Evolutionary conservation across 352 stramenopile species (phyloP).

Genomic region (Phytophthora constricta): DNA sequence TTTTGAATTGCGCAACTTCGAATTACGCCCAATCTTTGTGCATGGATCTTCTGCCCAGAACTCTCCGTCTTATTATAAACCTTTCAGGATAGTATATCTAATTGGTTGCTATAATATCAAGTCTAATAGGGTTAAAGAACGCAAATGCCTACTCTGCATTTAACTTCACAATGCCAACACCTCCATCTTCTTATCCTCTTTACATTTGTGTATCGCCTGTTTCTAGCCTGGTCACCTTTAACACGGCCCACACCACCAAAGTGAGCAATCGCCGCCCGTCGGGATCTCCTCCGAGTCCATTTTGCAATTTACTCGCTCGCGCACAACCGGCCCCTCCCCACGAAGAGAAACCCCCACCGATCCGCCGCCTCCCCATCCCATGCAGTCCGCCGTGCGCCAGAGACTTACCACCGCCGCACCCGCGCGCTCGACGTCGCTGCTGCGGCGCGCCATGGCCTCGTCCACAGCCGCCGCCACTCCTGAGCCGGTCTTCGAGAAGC

Average conservation of each 20-base stretch:
- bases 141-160: no score
- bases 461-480: constrained; percentile 24
- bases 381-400: constrained; percentile 40
- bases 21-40: constrained; percentile 1
- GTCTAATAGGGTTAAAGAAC: no score
- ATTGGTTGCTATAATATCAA: neutral
- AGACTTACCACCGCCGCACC: constrained; percentile 17
- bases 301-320: constrained; percentile 38
- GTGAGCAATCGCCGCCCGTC: constrained; percentile 25
- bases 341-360: constrained; percentile 10
- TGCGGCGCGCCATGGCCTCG: constrained; percentile 30
- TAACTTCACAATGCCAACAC: no score
- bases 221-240: constrained; percentile 14
- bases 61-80: neutral
- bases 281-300: constrained; percentile 22
- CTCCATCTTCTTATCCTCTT: no score
- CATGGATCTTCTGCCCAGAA: neutral
- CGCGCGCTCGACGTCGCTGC: constrained; percentile 7
- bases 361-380: constrained; percentile 1
- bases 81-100: neutral
- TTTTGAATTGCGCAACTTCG: no score
- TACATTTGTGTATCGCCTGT: neutral
- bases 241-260: constrained; percentile 16
- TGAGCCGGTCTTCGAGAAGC: constrained; percentile 54
- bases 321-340: constrained; percentile 14